Evolutionary conservation across 805 yeast genomes (phyloP).

Genomic region (Osmozyma mogii): DNA sequence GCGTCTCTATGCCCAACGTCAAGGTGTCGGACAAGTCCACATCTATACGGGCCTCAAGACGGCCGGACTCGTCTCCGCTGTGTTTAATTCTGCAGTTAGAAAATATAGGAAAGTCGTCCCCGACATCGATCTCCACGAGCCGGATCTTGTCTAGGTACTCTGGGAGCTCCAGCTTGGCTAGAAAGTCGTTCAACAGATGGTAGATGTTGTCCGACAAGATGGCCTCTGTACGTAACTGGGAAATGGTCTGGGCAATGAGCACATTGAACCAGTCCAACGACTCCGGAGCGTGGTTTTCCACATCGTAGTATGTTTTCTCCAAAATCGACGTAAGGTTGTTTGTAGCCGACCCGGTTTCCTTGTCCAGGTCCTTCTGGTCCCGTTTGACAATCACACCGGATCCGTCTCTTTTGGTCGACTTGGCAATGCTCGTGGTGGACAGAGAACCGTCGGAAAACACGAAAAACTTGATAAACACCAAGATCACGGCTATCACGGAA

Average conservation of each 20-base stretch:
- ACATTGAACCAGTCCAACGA: constrained; percentile 97
- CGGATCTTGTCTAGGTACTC: constrained; percentile 72
- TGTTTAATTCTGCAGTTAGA: constrained; percentile 82
- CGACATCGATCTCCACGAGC: constrained; percentile 84
- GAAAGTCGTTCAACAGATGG: constrained; percentile 62
- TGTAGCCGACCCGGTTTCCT: constrained; percentile 5
- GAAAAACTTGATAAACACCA: constrained; percentile 64
- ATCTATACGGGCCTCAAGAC: constrained; percentile 80
- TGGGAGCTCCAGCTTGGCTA: constrained; percentile 59
- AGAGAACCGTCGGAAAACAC: constrained; percentile 63
- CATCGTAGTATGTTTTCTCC: constrained; percentile 90
- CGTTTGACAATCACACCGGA: constrained; percentile 27
- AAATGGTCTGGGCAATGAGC: constrained; percentile 80
- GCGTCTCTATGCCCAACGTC: constrained; percentile 79
- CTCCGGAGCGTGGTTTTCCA: constrained; percentile 78
- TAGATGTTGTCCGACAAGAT: constrained; percentile 75
- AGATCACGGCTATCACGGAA: constrained; percentile 56
- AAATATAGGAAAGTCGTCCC: constrained; percentile 91
- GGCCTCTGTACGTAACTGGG: constrained; percentile 87
- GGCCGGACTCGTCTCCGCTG: constrained; percentile 43
- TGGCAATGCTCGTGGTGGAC: constrained; percentile 18
- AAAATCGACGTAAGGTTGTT: constrained; percentile 41
- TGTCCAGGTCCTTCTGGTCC: constrained; percentile 17
- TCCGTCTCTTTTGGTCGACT: constrained; percentile 17
- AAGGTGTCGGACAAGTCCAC: constrained; percentile 83